phyloP scores from a whole-genome alignment of 495 filamentous ascomycete species.

The Daldinia grandis region DNA sequence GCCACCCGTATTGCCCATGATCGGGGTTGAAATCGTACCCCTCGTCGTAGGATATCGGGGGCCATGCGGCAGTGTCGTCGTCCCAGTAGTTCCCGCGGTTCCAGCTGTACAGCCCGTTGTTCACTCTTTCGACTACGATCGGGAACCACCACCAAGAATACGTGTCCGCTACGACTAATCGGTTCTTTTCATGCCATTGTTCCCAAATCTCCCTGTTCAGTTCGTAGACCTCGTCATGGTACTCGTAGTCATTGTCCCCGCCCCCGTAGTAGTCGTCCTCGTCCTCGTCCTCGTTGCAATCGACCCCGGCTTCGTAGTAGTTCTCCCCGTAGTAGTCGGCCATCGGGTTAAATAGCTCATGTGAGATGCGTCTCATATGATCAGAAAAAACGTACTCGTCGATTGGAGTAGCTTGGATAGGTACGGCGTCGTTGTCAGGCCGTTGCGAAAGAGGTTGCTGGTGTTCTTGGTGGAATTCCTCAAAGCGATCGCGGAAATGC shows the following conservation, averaged over 20 bases:
- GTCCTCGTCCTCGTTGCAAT: too few relatives aligned
- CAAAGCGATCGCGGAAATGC: background rate
- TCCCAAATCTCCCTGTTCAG: background rate
- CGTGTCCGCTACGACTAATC: background rate
- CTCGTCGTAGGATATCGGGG: too few relatives aligned
- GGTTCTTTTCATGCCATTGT: background rate
- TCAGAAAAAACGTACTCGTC: background rate
- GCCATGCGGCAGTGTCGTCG: too few relatives aligned
- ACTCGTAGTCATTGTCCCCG: too few relatives aligned
- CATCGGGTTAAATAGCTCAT: too few relatives aligned
- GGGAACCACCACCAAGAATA: constrained; percentile 17
- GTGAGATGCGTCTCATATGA: background rate
- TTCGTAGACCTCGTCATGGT: too few relatives aligned
- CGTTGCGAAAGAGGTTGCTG: background rate
- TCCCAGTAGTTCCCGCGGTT: background rate
- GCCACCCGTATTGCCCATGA: background rate
- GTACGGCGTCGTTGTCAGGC: background rate
- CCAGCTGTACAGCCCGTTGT: background rate
- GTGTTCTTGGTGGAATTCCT: background rate
- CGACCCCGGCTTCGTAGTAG: too few relatives aligned
- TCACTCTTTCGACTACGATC: background rate
- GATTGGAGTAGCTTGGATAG: background rate
- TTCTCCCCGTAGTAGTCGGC: too few relatives aligned
- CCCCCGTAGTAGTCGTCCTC: too few relatives aligned
- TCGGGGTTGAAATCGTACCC: background rate